These are phyloP conservation scores for Mucor mucedo DNA, from an alignment of 371 early-diverging fungal species.

Conservation along the genomic window DNA sequence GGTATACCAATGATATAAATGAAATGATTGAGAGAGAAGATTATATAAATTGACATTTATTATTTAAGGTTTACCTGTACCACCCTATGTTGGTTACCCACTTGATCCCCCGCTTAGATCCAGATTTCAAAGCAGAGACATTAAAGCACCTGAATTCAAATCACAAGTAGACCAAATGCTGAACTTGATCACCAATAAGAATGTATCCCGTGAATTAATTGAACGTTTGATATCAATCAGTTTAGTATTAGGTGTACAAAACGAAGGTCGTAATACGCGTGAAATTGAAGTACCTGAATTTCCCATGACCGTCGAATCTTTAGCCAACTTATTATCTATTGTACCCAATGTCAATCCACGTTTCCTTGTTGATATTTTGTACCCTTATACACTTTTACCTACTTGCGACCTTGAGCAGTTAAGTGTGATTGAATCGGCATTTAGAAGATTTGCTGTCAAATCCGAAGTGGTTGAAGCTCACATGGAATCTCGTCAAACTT, in stretches of 20 bases:
- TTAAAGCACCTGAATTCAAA: constrained; percentile 64
- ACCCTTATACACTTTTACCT: constrained; percentile 71
- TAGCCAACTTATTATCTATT: constrained; percentile 52
- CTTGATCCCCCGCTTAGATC: constrained; percentile 86
- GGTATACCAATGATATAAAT: constrained; percentile 36
- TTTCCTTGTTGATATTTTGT: constrained; percentile 66
- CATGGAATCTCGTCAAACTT: constrained; percentile 56
- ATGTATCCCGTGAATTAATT: constrained; percentile 37
- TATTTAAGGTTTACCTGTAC: constrained; percentile 69
- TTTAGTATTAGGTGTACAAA: constrained; percentile 62
- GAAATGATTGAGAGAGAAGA: neutral
- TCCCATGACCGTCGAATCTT: constrained; percentile 64
- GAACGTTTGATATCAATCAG: constrained; percentile 71
- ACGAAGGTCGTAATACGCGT: constrained; percentile 41
- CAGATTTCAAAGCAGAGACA: constrained; percentile 77
- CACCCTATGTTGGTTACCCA: constrained; percentile 80
- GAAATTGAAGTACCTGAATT: constrained; percentile 76
- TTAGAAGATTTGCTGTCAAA: constrained; percentile 73
- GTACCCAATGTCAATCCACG: constrained; percentile 63
- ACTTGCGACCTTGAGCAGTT: constrained; percentile 67
- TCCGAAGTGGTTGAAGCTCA: constrained; percentile 48
- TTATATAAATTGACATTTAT: neutral
- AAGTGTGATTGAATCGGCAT: constrained; percentile 69
- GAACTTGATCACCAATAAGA: constrained; percentile 32
- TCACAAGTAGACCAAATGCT: constrained; percentile 64